A percentile compares a stretch with the other conserved stretches of the same genome.
Evolutionary conservation across 1,284 basidiomycete species (phyloP).

Genomic region (Peniophora sp.): DNA sequence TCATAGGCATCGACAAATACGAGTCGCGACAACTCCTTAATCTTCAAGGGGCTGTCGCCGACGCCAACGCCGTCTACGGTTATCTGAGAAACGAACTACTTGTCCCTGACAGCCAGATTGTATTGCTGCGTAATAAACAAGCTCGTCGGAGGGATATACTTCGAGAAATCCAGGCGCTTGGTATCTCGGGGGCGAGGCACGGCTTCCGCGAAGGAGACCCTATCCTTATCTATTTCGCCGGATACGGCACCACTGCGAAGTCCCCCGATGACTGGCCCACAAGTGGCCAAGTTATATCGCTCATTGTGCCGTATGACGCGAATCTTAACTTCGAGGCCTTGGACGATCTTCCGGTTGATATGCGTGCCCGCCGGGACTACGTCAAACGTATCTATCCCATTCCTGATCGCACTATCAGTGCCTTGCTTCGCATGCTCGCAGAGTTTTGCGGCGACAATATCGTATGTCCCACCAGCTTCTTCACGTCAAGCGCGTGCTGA

Average conservation of each 20-base stretch:
- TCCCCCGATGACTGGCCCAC: neutral
- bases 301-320: neutral
- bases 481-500: neutral
- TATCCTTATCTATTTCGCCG: neutral
- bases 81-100: neutral
- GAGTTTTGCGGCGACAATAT: conserved; percentile 26
- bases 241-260: neutral
- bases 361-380: conserved; percentile 16
- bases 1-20: conserved; percentile 6
- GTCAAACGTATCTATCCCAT: conserved; percentile 20
- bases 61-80: conserved; percentile 1
- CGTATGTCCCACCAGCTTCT: conserved; percentile 14
- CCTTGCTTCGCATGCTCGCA: conserved; percentile 15
- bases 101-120: conserved; percentile 2
- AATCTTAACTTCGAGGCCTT: no score
- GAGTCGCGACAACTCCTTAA: neutral
- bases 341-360: no score
- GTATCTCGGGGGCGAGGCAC: neutral
- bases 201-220: neutral
- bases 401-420: conserved; percentile 15
- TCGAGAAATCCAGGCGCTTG: neutral
- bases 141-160: neutral
- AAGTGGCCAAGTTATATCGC: neutral
- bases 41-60: conserved; percentile 1
- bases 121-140: neutral